Conservation (phyloP, 495 filamentous ascomycete species). For the Xylaria flabelliformis region DNA sequence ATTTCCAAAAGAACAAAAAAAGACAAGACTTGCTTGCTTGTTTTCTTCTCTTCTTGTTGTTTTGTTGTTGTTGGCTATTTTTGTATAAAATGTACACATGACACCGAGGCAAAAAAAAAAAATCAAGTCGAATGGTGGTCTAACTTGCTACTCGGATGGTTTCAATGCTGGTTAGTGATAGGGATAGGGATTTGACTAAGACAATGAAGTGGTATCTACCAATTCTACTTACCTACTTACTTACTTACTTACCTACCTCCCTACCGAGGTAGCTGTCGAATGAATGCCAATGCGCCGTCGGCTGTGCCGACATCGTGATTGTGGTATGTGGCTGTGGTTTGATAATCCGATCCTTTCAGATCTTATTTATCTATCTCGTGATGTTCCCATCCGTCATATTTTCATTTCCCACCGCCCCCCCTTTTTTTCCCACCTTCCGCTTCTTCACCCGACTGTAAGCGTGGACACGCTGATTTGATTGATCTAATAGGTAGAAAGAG, state of each 20-base stretch:
- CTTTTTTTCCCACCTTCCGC: too few species aligned
- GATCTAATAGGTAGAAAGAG: background rate
- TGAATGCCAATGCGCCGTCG: background rate
- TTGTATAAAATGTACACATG: conserved; percentile 14
- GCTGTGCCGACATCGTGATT: too few species aligned
- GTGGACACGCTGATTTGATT: too few species aligned
- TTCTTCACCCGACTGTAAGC: background rate
- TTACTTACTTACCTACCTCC: background rate
- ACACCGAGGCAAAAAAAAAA: background rate
- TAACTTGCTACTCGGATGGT: background rate
- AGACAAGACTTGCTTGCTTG: background rate
- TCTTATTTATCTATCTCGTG: background rate
- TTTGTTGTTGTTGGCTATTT: background rate
- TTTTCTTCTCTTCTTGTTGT: background rate
- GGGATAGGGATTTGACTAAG: background rate
- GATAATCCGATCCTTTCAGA: background rate
- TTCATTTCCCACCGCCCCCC: too few species aligned
- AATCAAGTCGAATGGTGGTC: background rate
- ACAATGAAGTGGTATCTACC: background rate
- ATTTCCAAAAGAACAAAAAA: background rate
- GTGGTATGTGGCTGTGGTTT: background rate
- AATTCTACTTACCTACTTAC: background rate
- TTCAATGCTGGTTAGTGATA: background rate
- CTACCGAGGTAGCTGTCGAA: background rate
- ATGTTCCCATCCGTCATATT: background rate